These are phyloP conservation scores for Flaveria bidentis DNA, from an alignment of 129 eudicot genomes.

Conservation along the genomic window DNA sequence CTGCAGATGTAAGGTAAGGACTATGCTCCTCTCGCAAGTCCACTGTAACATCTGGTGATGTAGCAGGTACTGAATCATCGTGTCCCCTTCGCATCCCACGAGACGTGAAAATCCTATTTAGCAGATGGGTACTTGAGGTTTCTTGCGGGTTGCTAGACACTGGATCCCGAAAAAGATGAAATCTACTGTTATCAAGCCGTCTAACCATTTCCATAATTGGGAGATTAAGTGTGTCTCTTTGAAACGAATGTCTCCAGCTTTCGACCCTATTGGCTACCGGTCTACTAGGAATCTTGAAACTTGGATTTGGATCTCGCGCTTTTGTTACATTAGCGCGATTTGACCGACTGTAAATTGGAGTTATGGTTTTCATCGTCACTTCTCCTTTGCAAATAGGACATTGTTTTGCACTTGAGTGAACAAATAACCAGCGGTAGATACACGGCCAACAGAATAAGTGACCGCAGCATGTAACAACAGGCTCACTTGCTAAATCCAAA, in stretches of 20 bases:
- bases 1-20: constrained; percentile 57
- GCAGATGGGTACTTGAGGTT: constrained; percentile 5
- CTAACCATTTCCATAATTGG: constrained; percentile 37
- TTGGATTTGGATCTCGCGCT: constrained; percentile 1
- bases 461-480: constrained; percentile 95
- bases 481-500: constrained; percentile 85
- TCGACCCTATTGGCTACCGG: constrained; percentile 36
- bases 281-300: constrained; percentile 38
- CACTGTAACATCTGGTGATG: constrained; percentile 44
- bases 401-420: constrained; percentile 76
- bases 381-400: constrained; percentile 98
- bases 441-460: constrained; percentile 98
- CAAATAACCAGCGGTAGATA: constrained; percentile 75
- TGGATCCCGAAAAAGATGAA: constrained; percentile 24
- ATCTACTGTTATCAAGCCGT: constrained; percentile 36
- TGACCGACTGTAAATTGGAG: constrained; percentile 84
- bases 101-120: constrained; percentile 35
- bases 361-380: constrained; percentile 63
- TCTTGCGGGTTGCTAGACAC: constrained; percentile 23
- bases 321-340: constrained; percentile 15
- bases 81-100: constrained; percentile 29
- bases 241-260: constrained; percentile 37
- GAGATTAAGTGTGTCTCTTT: constrained; percentile 20
- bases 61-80: constrained; percentile 18
- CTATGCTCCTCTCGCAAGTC: constrained; percentile 46